Evolutionary conservation across 768 basidiomycete species (phyloP), one percentile per base, ranked within the genome.

Genomic region (Phylloporus scabripes): DNA sequence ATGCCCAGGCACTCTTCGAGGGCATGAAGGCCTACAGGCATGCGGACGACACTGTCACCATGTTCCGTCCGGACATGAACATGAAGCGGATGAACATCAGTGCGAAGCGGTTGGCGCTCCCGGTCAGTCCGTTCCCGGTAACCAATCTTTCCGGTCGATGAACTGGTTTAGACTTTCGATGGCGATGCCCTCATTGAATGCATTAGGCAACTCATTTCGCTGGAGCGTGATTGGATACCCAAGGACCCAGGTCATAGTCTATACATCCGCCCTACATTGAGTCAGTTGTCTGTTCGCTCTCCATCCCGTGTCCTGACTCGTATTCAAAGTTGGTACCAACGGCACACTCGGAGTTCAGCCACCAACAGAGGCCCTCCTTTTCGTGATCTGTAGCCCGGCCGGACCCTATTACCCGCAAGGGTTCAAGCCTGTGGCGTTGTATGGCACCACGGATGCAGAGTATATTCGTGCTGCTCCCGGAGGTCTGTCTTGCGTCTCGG

Each of bases 41-140:
- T 55, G 68, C 78, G 32, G 70, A 78, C 42, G 92, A 85, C 31
- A 81, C 77, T 23, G 80, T 93, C 18, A 80, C 85, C 15, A 70
- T 97, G 56, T 97, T 97, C 77, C 75, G 94, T 39, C 95, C 94
- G 3, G 91, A 96, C 69, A 90, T 91, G 89, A 96, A 97, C 72
- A 95, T 97, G 92, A 83, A 83, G 61, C 83, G 94, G 23, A 93
- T 98, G 92, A 92, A 91, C 70, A 78, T 56, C 40, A 90, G 86
- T 60, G 93, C 94, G 12, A 57, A 69, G 21, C 81, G 94, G 36
- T 74, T 92, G 46, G 89, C 86, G 17, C 65, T 91, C 41, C 88
- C 88, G 9, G 87, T 87, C 52, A 49, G 81, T 68, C 42, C 12
- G 34, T 46, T 20, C 7, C 17, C 17, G 8, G 21, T 7, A 2